A percentile compares a stretch with the other conserved stretches of the same genome.
Conservation (phyloP, 495 filamentous ascomycete genomes). For the Penicillium maclennaniae region DNA sequence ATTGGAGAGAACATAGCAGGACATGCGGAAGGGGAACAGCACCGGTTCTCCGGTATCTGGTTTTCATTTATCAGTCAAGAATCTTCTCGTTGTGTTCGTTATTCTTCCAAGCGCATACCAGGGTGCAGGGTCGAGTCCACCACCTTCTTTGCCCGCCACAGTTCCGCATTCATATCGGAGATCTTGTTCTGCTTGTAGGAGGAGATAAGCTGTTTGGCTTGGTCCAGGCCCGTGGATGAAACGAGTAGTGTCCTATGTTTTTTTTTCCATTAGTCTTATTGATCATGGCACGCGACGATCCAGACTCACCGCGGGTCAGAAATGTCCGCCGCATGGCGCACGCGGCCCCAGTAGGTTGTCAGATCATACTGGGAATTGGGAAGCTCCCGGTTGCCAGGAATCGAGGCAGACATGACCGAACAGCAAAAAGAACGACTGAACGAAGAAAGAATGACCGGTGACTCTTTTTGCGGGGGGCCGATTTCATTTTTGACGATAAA, state of each 20-base stretch:
- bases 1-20: constrained; percentile 89
- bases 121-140: constrained; percentile 95
- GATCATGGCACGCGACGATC: background rate
- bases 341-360: constrained; percentile 90
- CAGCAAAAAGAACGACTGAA: constrained; percentile 6
- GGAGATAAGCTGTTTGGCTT: constrained; percentile 73
- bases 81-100: background rate
- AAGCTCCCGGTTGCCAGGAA: constrained; percentile 80
- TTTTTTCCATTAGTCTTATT: constrained; percentile 6
- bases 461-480: constrained; percentile 20
- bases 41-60: constrained; percentile 88
- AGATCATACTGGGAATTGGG: constrained; percentile 90
- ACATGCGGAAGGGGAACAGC: constrained; percentile 95
- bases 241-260: constrained; percentile 70
- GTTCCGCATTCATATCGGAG: constrained; percentile 74
- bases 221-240: constrained; percentile 69
- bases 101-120: constrained; percentile 46
- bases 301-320: constrained; percentile 87
- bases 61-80: constrained; percentile 3
- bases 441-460: constrained; percentile 7
- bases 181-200: constrained; percentile 79
- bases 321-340: constrained; percentile 83
- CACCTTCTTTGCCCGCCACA: constrained; percentile 95
- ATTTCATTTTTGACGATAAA: constrained; percentile 23
- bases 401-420: constrained; percentile 74